Percentiles rank a stretch among this genome's conserved stretches.
Conservation (phyloP, 495 filamentous ascomycete species). For the Hapsidospora chrysogenum region DNA sequence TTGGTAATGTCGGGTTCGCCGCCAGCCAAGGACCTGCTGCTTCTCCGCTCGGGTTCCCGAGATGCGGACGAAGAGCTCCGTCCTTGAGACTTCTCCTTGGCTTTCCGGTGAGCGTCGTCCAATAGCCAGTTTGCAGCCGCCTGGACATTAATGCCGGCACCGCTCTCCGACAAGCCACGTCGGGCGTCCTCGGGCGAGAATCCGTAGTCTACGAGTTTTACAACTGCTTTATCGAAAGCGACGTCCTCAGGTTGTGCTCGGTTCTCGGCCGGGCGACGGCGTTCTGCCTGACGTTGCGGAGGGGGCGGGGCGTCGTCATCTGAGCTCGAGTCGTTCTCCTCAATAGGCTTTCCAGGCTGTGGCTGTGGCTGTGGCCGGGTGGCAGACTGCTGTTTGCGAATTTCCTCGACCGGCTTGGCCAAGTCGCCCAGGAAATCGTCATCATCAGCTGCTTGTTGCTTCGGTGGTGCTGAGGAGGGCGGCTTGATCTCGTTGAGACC, state of each 20-base stretch:
- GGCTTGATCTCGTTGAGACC: conserved; percentile 52
- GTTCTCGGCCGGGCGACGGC: conserved; percentile 4
- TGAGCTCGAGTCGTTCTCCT: conserved; percentile 19
- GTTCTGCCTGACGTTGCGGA: background rate
- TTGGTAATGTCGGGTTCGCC: conserved; percentile 65
- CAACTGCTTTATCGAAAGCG: conserved; percentile 65
- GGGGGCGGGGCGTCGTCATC: background rate
- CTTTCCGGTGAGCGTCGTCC: conserved; percentile 68
- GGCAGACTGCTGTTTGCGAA: conserved; percentile 24
- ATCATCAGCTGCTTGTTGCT: conserved; percentile 50
- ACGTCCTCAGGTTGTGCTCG: conserved; percentile 18
- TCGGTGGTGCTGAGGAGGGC: conserved; percentile 10
- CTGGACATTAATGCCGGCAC: conserved; percentile 66
- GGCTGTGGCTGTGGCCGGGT: conserved; percentile 21
- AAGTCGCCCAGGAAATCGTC: conserved; percentile 84
- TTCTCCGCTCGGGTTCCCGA: conserved; percentile 14
- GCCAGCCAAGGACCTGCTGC: conserved; percentile 38
- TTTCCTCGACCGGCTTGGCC: conserved; percentile 70
- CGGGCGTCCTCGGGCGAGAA: conserved; percentile 69
- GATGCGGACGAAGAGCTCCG: conserved; percentile 7
- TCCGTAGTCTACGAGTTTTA: conserved; percentile 89
- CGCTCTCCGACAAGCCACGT: conserved; percentile 60
- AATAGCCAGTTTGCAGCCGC: conserved; percentile 79
- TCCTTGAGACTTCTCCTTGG: conserved; percentile 35
- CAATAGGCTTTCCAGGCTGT: conserved; percentile 26